These are phyloP conservation scores for Piper betle DNA, from an alignment of 164 flowering plant genomes.

Conservation along the genomic window DNA sequence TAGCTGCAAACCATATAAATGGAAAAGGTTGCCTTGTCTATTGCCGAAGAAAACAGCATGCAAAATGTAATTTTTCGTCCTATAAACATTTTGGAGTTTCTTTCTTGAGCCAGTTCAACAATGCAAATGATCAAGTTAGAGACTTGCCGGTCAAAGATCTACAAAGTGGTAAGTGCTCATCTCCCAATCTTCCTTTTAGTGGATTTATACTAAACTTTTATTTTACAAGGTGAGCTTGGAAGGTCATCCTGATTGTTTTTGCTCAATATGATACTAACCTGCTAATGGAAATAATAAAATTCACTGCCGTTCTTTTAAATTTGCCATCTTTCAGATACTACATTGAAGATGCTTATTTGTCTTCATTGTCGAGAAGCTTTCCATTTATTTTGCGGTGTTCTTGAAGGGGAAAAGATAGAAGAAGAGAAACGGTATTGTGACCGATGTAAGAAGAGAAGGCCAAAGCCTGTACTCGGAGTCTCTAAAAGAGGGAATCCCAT, in stretches of 20 bases:
- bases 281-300: slow-evolving; percentile 7
- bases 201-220: slow-evolving; percentile 16
- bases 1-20: slow-evolving; percentile 7
- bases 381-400: slow-evolving; percentile 9
- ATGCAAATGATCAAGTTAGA: slow-evolving; percentile 10
- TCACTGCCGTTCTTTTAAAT: slow-evolving; percentile 23
- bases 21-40: slow-evolving; percentile 29
- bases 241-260: slow-evolving; percentile 12
- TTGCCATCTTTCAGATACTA: slow-evolving; percentile 4
- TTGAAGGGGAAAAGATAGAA: slow-evolving; percentile 3
- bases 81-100: too few species aligned
- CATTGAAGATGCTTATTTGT: slow-evolving; percentile 9
- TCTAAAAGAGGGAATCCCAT: slow-evolving; percentile 7
- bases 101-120: slow-evolving; percentile 5
- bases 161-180: slow-evolving; percentile 48
- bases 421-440: slow-evolving; percentile 8
- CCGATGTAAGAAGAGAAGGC: slow-evolving; percentile 5
- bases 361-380: slow-evolving; percentile 8
- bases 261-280: slow-evolving; percentile 9
- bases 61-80: slow-evolving; percentile 7
- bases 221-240: slow-evolving; percentile 41
- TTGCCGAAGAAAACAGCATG: slow-evolving; percentile 27
- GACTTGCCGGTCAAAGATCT: slow-evolving; percentile 8
- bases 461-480: slow-evolving; percentile 17
- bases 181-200: slow-evolving; percentile 32